Conservation (phyloP, 2,329 filamentous ascomycete species). For the Colletotrichum sp. region DNA sequence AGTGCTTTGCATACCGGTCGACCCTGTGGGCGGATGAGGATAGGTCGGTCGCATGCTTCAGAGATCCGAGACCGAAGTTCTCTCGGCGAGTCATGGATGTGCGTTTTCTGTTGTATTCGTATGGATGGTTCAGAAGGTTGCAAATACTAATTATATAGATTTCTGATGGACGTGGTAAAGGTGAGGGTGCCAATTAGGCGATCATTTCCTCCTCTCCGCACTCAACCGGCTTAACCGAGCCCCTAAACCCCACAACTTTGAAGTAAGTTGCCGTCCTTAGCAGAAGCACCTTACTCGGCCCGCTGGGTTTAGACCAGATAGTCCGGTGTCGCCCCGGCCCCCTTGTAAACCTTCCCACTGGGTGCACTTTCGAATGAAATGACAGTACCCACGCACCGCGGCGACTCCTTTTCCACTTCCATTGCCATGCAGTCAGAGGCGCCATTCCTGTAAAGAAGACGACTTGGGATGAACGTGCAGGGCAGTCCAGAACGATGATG, state of each 20-base stretch:
- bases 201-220: not conserved
- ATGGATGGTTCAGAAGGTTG: not conserved
- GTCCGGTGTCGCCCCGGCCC: not conserved
- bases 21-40: not conserved
- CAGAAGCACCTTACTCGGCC: not conserved
- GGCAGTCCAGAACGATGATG: slow-evolving; percentile 1
- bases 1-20: not conserved
- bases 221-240: not conserved
- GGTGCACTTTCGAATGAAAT: not conserved
- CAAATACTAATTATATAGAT: not conserved
- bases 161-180: not conserved
- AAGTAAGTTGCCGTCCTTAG: not conserved
- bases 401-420: not conserved
- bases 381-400: not conserved
- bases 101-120: not conserved
- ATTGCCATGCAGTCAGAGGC: not conserved
- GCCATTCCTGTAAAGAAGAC: not conserved
- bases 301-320: not conserved
- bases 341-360: not conserved
- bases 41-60: not conserved
- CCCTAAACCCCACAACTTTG: not conserved
- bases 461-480: slow-evolving; percentile 7
- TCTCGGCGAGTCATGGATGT: not conserved
- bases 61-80: not conserved
- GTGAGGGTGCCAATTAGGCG: not conserved